phyloP scores from a whole-genome alignment of 148 eudicot genomes.

The Camellia lanceoleosa region DNA sequence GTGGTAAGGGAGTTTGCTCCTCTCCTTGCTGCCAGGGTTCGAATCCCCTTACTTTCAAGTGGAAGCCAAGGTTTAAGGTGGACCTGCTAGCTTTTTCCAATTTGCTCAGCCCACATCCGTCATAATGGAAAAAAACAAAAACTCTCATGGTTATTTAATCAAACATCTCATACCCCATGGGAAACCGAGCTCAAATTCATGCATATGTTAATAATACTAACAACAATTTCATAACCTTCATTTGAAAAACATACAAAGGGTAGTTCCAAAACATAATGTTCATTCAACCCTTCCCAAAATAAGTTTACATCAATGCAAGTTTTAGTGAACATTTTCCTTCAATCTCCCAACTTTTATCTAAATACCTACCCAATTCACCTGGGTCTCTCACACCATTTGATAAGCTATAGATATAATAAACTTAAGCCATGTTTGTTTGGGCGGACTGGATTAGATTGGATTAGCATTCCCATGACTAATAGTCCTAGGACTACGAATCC shows the following conservation, averaged over 20 bases:
- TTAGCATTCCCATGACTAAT: no score
- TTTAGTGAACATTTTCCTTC: no score
- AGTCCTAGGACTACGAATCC: no score
- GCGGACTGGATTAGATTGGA: no score
- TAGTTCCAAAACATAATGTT: not conserved
- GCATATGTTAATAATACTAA: not conserved
- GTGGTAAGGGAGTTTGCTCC: no score
- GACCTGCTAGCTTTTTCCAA: no score
- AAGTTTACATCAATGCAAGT: not conserved
- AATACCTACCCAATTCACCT: not conserved
- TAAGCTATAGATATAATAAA: no score
- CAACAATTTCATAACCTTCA: not conserved
- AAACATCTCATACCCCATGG: not conserved
- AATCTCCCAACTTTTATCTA: not conserved
- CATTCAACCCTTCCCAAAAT: not conserved
- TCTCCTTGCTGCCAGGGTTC: no score
- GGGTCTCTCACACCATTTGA: not conserved
- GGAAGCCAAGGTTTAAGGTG: no score
- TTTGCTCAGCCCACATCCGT: no score
- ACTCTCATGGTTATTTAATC: not conserved
- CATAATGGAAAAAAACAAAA: not conserved
- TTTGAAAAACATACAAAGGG: not conserved
- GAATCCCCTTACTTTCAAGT: no score
- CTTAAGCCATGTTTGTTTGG: no score
- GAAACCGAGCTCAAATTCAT: not conserved